phyloP scores from a whole-genome alignment of 2,329 filamentous ascomycete species.

The Zymoseptoria pseudotritici region DNA sequence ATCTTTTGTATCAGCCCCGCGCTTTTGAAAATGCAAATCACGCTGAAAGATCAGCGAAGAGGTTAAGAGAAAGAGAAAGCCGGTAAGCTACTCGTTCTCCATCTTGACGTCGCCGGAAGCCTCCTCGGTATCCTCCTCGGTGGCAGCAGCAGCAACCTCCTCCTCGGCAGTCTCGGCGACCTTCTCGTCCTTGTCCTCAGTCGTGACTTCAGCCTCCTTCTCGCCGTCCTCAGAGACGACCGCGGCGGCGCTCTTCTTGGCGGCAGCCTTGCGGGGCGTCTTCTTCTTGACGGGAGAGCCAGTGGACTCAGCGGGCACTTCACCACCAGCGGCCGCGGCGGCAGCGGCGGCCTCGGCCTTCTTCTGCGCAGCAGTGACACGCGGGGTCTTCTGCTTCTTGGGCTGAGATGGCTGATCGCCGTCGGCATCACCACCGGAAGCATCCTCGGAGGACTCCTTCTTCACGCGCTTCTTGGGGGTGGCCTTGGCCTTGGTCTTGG shows the following conservation, averaged over 20 bases:
- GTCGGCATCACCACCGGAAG: slow-evolving; percentile 5
- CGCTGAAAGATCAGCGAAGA: neutral
- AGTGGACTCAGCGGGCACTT: slow-evolving; percentile 2
- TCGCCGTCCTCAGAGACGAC: slow-evolving; percentile 8
- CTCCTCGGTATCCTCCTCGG: slow-evolving; percentile 8
- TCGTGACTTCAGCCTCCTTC: neutral
- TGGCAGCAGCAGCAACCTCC: slow-evolving; percentile 15
- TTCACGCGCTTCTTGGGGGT: slow-evolving; percentile 25
- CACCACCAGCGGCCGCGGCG: slow-evolving; percentile 4
- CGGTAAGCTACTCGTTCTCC: neutral
- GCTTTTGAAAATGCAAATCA: neutral
- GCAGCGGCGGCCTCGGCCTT: slow-evolving; percentile 9
- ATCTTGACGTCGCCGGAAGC: neutral
- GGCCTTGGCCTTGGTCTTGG: slow-evolving; percentile 14
- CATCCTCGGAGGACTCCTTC: slow-evolving; percentile 10
- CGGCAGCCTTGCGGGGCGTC: slow-evolving; percentile 17
- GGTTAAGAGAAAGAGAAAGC: neutral
- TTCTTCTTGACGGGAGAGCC: slow-evolving; percentile 12
- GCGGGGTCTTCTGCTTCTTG: slow-evolving; percentile 10
- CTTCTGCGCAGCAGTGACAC: slow-evolving; percentile 9
- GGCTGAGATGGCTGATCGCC: slow-evolving; percentile 4
- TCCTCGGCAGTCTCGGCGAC: slow-evolving; percentile 1
- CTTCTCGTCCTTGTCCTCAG: slow-evolving; percentile 3
- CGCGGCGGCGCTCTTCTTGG: slow-evolving; percentile 4
- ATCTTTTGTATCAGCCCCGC: neutral